Evolutionary conservation across 495 filamentous ascomycete species (phyloP).

Genomic region (Xanthoparmelia taractica): DNA sequence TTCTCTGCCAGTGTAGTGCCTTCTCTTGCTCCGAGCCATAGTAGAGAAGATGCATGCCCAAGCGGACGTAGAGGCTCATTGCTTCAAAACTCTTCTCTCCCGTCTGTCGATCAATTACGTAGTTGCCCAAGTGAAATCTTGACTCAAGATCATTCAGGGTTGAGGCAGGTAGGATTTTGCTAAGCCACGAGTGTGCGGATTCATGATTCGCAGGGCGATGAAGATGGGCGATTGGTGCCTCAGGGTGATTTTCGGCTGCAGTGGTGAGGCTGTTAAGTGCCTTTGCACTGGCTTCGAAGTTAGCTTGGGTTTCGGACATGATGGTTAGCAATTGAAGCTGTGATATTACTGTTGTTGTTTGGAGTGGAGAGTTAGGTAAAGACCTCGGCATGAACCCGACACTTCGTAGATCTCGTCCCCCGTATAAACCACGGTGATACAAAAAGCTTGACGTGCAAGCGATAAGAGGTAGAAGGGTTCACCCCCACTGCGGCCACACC

Average conservation of each 20-base stretch:
- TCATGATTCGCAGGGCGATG: constrained; percentile 30
- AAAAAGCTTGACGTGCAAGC: background rate
- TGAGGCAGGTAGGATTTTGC: constrained; percentile 28
- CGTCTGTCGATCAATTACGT: constrained; percentile 37
- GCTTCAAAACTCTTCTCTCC: constrained; percentile 34
- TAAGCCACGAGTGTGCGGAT: constrained; percentile 32
- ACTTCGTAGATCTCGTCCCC: background rate
- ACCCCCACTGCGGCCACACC: no score
- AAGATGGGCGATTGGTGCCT: constrained; percentile 30
- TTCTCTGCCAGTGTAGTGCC: constrained; percentile 34
- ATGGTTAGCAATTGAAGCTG: background rate
- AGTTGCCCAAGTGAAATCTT: constrained; percentile 38
- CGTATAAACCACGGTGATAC: background rate
- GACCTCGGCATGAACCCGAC: background rate
- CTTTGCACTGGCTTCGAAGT: constrained; percentile 24
- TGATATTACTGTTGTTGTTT: background rate
- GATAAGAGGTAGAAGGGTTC: no score
- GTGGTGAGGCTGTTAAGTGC: constrained; percentile 25
- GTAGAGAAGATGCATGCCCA: constrained; percentile 36
- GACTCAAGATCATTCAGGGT: constrained; percentile 31
- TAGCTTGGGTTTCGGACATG: constrained; percentile 21
- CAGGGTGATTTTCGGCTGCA: constrained; percentile 27
- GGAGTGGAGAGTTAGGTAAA: background rate
- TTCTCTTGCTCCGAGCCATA: constrained; percentile 25
- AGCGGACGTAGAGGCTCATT: constrained; percentile 40